Evolutionary conservation across 768 basidiomycete genomes (phyloP).

Genomic region (Chiua virens): DNA sequence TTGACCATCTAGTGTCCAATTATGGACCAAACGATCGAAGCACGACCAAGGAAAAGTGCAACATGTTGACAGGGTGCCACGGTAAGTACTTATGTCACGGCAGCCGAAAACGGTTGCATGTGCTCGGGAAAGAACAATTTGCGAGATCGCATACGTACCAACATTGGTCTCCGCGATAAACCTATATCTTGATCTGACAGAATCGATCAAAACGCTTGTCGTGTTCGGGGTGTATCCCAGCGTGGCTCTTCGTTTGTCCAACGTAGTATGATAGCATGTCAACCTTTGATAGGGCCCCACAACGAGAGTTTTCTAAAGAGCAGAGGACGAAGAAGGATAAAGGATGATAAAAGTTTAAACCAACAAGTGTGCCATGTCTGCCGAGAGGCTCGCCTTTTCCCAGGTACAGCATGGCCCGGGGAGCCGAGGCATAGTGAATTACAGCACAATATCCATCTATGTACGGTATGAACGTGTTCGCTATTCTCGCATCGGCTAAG

Average conservation of each 20-base stretch:
- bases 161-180: constrained; percentile 2
- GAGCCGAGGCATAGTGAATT: too few species aligned
- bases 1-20: constrained; percentile 2
- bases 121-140: constrained; percentile 1
- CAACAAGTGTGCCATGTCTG: too few species aligned
- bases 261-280: neutral
- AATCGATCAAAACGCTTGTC: too few species aligned
- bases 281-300: neutral
- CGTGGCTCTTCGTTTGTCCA: constrained; percentile 1
- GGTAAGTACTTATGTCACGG: constrained; percentile 4
- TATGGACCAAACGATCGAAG: constrained; percentile 8
- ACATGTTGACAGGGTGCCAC: constrained; percentile 13
- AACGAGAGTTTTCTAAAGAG: too few species aligned
- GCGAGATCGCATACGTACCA: neutral
- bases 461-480: too few species aligned
- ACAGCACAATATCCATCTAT: too few species aligned
- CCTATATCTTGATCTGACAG: neutral
- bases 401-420: too few species aligned
- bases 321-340: neutral
- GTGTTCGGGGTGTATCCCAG: neutral
- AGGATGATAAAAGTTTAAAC: neutral
- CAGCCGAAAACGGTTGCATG: constrained; percentile 5
- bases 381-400: too few species aligned
- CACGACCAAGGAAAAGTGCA: neutral
- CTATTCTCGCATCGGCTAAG: neutral